A percentile compares a stretch with the other conserved stretches of the same genome.
These are phyloP conservation scores for Stereum hirsutum DNA, from an alignment of 1,284 basidiomycete genomes.

Conservation along the genomic window DNA sequence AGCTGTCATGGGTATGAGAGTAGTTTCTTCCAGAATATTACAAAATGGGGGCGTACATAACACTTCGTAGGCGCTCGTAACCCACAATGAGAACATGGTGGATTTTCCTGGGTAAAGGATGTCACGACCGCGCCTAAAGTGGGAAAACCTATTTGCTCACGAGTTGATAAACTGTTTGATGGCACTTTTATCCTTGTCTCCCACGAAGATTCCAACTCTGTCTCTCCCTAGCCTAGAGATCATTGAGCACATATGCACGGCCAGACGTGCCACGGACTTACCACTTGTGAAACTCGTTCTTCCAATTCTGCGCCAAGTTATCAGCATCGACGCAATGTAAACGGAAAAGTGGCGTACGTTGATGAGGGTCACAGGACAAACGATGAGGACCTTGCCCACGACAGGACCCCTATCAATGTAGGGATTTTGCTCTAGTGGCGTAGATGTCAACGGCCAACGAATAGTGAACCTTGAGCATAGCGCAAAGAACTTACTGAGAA, in stretches of 20 bases:
- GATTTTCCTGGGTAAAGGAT: conserved; percentile 37
- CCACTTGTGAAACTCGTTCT: conserved; percentile 94
- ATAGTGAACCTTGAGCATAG: not conserved
- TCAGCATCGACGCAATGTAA: conserved; percentile 1
- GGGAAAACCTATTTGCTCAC: conserved; percentile 25
- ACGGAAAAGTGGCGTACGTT: conserved; percentile 38
- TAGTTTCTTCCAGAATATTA: not conserved
- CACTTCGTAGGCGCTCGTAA: conserved; percentile 83
- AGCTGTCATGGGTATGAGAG: conserved; percentile 25
- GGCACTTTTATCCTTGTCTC: conserved; percentile 67
- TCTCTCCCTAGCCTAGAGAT: conserved; percentile 63
- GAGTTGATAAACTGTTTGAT: conserved; percentile 72
- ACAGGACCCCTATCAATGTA: conserved; percentile 53
- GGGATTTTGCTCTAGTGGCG: conserved; percentile 73
- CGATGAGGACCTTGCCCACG: conserved; percentile 79
- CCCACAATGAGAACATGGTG: conserved; percentile 91
- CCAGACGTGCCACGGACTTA: conserved; percentile 18
- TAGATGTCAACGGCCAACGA: conserved; percentile 5
- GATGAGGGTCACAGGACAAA: conserved; percentile 90
- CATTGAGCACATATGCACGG: not conserved
- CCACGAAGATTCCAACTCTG: conserved; percentile 70
- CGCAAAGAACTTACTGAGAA: conserved; percentile 55
- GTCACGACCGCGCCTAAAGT: not conserved
- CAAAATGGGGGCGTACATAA: conserved; percentile 44
- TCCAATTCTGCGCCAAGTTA: conserved; percentile 72